Base-by-base conservation (phyloP, 1,284 basidiomycete genomes). In the Veloboletus limbatus region DNA sequence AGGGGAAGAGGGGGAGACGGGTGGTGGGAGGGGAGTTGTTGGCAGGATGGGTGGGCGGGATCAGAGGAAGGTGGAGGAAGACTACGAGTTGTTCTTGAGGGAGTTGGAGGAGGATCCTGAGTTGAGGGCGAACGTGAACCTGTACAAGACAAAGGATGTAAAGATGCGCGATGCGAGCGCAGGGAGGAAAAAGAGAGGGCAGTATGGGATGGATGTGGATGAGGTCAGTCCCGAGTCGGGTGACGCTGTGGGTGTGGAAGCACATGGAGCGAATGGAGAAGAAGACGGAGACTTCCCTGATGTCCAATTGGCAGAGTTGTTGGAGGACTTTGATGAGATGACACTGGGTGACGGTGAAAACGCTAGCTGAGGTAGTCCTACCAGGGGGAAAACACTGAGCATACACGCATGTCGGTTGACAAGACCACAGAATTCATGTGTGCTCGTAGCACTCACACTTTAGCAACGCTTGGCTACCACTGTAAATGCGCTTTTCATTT, bases 91-190 rank as follows among this genome's bases (percentile, higher is more conserved):
- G 52, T 99, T 99, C 82, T 73, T 99, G 69, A 80, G 91, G 42
- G 95, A 98, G 60, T 70, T 99, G 47, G 96, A 98, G 69, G 96
- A 99, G 69, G 96, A 99, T 71, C 86, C 89, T 41, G 96, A 98
- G 75, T 75, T 98, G 76, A 81, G 96, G 42, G 77, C 79, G 14
- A 83, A 82, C 14, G 86, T 99, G 60, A 97, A 98, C 69, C 61
- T 99, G 47, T 99, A 95, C 74, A 89, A 88, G 70, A 73, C 80
- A 14, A 72, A 74, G 51, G 75, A 76, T 47, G 69, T 70, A 42
- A 73, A 68, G 58, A 79, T 78, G 70, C 67, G 54, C 1, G 66
- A 57, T 6, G 59, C 59, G n/a, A 60, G 74, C 45, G 71, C 22
- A 8, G 51, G 63, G 47, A 67, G 69, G 54, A 69, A 64, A 26